Evolutionary conservation across 1,139 yeast species (phyloP), one percentile per base, ranked within the genome.

Genomic region (Candida tropicalis): DNA sequence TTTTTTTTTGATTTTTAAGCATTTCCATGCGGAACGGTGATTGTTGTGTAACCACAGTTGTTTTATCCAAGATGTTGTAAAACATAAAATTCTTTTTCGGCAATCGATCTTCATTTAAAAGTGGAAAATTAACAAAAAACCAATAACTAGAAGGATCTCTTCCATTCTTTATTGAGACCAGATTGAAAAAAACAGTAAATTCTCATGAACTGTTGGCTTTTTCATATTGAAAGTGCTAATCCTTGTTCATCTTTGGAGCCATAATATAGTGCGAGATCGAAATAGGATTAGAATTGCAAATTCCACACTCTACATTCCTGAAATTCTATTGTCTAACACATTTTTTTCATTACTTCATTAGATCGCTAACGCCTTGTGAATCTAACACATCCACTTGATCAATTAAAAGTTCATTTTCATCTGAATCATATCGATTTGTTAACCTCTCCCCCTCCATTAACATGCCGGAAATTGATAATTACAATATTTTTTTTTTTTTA

Each of bases 311-410:
- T 18, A 31, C 35, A 31, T 31, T 31, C 35, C 16, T n/a, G n/a
- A 8, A 35, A 26, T 35, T 35, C 33, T 18, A 18, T 26, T 26
- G 25, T 35, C 13, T 35, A 26, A 35, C 33, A 35, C 38, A 35
- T 10, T 10, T 12, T 12, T 12, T 5, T 29, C 16, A 11, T n/a
- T 23, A 16, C 11, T 5, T 31, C 11, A 6, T 27, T 15, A 12
- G 24, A 18, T 20, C 35, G 3, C 10, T 31, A 31, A n/a, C 24
- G 35, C 35, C 35, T 18, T 31, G 23, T 11, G 6, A 12, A 5
- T 16, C 18, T 6, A 11, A 11, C 35, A 7, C 13, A 20, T n/a
- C 26, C 25, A n/a, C 12, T 27, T 15, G 16, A 27, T n/a, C 18
- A n/a, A n/a, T n/a, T n/a, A n/a, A n/a, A n/a, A n/a, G n/a, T n/a